Percentiles rank a stretch among this genome's conserved stretches.
phyloP scores from a whole-genome alignment of 2,329 filamentous ascomycete genomes.

The Calonectria fujianensis region DNA sequence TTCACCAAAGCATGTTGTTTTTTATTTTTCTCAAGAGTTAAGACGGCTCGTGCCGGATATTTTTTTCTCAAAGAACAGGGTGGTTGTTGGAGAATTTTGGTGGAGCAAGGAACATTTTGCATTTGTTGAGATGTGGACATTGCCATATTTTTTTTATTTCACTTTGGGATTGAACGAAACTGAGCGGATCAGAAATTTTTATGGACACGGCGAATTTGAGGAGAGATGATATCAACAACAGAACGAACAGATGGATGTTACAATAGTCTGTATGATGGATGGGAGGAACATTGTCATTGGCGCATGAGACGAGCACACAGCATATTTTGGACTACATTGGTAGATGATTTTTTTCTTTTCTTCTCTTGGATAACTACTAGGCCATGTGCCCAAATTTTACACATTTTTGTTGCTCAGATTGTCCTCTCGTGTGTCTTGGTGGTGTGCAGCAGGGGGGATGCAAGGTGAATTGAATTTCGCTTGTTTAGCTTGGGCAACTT shows the following conservation, averaged over 20 bases:
- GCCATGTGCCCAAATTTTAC: slow-evolving; percentile 46
- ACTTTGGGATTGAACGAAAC: slow-evolving; percentile 28
- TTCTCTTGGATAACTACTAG: slow-evolving; percentile 41
- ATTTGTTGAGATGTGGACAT: slow-evolving; percentile 47
- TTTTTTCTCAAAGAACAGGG: slow-evolving; percentile 29
- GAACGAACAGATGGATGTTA: slow-evolving; percentile 20
- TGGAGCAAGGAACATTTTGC: slow-evolving; percentile 41
- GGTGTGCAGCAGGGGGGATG: not conserved
- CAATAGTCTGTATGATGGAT: slow-evolving; percentile 26
- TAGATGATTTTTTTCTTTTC: slow-evolving; percentile 26
- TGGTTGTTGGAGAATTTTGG: slow-evolving; percentile 35
- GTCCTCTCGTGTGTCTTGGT: slow-evolving; percentile 15
- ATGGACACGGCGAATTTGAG: slow-evolving; percentile 34
- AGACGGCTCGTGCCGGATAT: slow-evolving; percentile 48
- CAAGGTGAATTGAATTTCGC: slow-evolving; percentile 18
- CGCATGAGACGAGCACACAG: slow-evolving; percentile 24
- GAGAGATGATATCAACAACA: slow-evolving; percentile 31
- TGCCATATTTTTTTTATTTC: slow-evolving; percentile 11
- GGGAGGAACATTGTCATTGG: slow-evolving; percentile 26
- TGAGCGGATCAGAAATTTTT: slow-evolving; percentile 27
- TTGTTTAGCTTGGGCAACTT: slow-evolving; percentile 1
- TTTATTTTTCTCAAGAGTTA: slow-evolving; percentile 33
- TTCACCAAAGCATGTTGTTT: slow-evolving; percentile 39
- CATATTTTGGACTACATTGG: slow-evolving; percentile 7
- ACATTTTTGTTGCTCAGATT: slow-evolving; percentile 29